Evolutionary conservation across 805 yeast genomes (phyloP).

Genomic region (Sungouiella thailandica): DNA sequence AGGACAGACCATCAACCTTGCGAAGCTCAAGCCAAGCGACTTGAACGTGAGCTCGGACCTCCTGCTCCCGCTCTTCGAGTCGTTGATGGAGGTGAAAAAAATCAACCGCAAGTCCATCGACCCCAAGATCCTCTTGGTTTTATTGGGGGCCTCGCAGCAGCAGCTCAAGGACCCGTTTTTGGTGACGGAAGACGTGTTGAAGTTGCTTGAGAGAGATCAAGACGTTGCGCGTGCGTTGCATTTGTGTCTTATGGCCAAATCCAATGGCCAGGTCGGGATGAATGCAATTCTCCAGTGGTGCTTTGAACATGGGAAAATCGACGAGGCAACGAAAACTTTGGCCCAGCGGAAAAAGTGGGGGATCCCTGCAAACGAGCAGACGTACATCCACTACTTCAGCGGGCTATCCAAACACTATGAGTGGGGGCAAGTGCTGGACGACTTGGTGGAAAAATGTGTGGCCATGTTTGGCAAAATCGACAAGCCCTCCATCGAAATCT

Average conservation of each 20-base stretch:
- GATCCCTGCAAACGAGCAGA: conserved; percentile 46
- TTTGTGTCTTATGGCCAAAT: conserved; percentile 37
- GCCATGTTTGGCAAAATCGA: conserved; percentile 16
- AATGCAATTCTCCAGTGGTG: conserved; percentile 55
- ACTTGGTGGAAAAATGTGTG: conserved; percentile 17
- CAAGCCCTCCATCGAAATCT: conserved; percentile 21
- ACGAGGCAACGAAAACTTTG: conserved; percentile 46
- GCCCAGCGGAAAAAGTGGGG: conserved; percentile 61
- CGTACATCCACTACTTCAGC: conserved; percentile 30
- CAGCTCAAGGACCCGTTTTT: conserved; percentile 55
- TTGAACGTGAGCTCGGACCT: conserved; percentile 17
- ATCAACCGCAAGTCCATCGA: conserved; percentile 30
- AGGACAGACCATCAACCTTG: conserved; percentile 23
- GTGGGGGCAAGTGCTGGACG: conserved; percentile 28
- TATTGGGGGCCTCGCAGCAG: conserved; percentile 55
- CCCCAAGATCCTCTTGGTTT: conserved; percentile 43
- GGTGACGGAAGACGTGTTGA: conserved; percentile 49
- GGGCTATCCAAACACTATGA: conserved; percentile 29
- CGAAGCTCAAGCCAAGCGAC: conserved; percentile 19
- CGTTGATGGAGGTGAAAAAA: conserved; percentile 21
- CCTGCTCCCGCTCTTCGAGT: conserved; percentile 25
- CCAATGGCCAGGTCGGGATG: conserved; percentile 55
- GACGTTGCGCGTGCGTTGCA: conserved; percentile 46
- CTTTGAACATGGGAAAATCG: conserved; percentile 37
- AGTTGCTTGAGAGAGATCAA: conserved; percentile 47